Base-by-base conservation (phyloP, 2,329 filamentous ascomycete genomes). In the Whalleya microplaca region DNA sequence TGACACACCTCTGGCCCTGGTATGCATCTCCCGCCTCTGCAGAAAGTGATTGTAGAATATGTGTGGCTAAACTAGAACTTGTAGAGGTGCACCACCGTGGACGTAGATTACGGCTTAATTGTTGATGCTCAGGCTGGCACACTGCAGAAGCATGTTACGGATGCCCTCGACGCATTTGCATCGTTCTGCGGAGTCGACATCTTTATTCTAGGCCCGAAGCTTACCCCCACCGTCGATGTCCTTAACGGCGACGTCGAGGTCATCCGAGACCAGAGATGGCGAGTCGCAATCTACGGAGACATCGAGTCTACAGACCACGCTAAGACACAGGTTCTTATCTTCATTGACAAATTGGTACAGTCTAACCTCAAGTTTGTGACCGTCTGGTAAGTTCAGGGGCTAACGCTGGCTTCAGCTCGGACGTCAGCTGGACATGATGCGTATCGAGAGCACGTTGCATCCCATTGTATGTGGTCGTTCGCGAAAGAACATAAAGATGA, bases 401-500 rank as follows among this genome's bases (percentile, higher is more conserved):
- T 70, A 55, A 69, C 61, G 21, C 61, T 20, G 43, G 45, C 51
- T 58, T 16, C 51, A 71, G 69, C 62, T 72, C 37, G 67, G 69
- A 45, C 68, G 69, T 54, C 60, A 67, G 7, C 62, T 70, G 41
- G 70, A 71, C 52, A 59, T 66, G 27, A 67, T 71, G 56, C 65
- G 65, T 48, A 60, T 71, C 51, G 70, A 72, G 53, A 71, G 66
- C 55, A 70, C 92, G 21, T 84, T 96, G 71, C 95, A 99, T 72
- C 95, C 92, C 55, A 82, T 97, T 53, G 87, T 98, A 48, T 97
- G 93, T 72, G 95, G 95, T 47, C 90, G 95, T 47, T 94, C 93
- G 66, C 86, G 95, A 66, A 96, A 96, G 80, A 97, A 97, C 73
- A 96, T 99, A 78, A 98, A 98, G 79, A 80, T 95, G 68, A 97